Evolutionary conservation across 2,329 filamentous ascomycete species (phyloP), one percentile per base, ranked within the genome.

Genomic region (Penicillium sp.): DNA sequence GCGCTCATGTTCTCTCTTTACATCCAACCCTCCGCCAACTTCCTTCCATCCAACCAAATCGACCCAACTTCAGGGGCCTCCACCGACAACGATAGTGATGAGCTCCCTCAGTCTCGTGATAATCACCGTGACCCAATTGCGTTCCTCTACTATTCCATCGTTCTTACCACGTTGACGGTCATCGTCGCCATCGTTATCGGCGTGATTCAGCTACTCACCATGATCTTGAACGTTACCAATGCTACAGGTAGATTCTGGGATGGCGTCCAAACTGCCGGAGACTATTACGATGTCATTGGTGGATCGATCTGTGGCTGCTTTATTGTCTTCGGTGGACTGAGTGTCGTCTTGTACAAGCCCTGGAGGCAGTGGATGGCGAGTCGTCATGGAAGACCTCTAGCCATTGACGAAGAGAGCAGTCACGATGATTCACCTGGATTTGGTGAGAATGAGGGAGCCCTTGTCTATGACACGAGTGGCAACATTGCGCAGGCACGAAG

Each of bases 1-100:
- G 94, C 94, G 1, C 82, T 97, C 20, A 98, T 98, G 93, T 93
- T 96, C 86, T 88, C 90, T 0, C 82, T 98, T 1, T 98, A 99
- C 76, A 92, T 93, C 37, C 78, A 80, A 58, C 79, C 78, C 1
- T 75, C 77, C 20, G 65, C 71, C 14, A 76, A 78, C 61, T 78
- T 77, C 63, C 72, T 78, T 11, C 69, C 73, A 0, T 54, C 67
- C 2, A 72, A 73, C 48, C 63, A 60, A 28, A 67, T 67, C 41
- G 59, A 54, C 54, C 61, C 62, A 8, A 17, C 60, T 15, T 63
- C 67, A 2, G 63, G 65, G 4, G 43, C 45, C 1, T 55, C 65
- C 2, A 61, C 70, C 11, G 63, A 60, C 22, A 59, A 53, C 35
- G 56, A 63, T 31, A 62, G 57, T 22, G 54, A 67, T 4, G 61